A percentile compares a stretch with the other conserved stretches of the same genome.
Conservation (phyloP, 352 stramenopile genomes). For the Globisporangium spinosum region DNA sequence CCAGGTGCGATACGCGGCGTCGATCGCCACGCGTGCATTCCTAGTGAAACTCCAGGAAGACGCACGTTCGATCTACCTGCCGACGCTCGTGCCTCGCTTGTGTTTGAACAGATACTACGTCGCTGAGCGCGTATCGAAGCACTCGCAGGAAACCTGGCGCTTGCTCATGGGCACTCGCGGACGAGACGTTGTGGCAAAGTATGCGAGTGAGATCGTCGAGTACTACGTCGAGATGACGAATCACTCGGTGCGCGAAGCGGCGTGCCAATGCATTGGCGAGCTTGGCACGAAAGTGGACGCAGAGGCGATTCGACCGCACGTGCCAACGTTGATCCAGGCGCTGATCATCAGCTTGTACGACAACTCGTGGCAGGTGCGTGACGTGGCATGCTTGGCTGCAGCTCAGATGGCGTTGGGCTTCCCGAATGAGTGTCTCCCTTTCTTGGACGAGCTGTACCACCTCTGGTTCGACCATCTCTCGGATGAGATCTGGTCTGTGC, state of each 20-base stretch:
- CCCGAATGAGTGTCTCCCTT: slow-evolving; percentile 81
- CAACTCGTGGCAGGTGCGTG: slow-evolving; percentile 94
- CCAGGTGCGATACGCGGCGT: slow-evolving; percentile 94
- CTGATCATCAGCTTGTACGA: slow-evolving; percentile 95
- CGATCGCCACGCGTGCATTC: slow-evolving; percentile 88
- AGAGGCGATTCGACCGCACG: slow-evolving; percentile 62
- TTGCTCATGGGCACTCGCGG: slow-evolving; percentile 84
- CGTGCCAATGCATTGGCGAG: slow-evolving; percentile 95
- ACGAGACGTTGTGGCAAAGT: slow-evolving; percentile 79
- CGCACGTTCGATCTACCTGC: slow-evolving; percentile 55
- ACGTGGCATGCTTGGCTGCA: slow-evolving; percentile 91
- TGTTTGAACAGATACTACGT: slow-evolving; percentile 98
- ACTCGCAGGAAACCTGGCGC: slow-evolving; percentile 95
- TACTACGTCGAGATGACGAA: slow-evolving; percentile 96
- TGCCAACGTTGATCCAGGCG: slow-evolving; percentile 71
- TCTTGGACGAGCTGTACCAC: slow-evolving; percentile 84
- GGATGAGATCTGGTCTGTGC: slow-evolving; percentile 97
- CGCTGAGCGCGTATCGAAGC: slow-evolving; percentile 95
- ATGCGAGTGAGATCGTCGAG: slow-evolving; percentile 88
- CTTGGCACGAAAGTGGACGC: slow-evolving; percentile 88
- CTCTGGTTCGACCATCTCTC: slow-evolving; percentile 95
- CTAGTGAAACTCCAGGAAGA: slow-evolving; percentile 68
- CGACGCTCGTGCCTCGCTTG: slow-evolving; percentile 90
- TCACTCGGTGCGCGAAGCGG: slow-evolving; percentile 94
- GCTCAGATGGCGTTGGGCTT: slow-evolving; percentile 82